Evolutionary conservation across 768 basidiomycete genomes (phyloP), one percentile per base, ranked within the genome.

Genomic region (Pisolithus orientalis): DNA sequence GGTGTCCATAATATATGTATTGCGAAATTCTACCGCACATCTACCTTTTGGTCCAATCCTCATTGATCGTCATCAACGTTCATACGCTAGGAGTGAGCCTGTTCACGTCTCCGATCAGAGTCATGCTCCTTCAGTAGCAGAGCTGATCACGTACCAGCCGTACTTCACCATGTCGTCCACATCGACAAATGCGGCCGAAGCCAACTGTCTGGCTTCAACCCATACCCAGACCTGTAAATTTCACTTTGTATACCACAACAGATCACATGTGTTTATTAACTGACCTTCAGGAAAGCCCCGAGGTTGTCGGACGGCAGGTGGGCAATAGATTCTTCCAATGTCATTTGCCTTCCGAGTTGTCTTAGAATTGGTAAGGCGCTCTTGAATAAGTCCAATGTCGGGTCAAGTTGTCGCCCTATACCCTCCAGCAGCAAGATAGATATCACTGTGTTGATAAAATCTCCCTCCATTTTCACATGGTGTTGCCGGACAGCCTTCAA

Each of bases 401-500:
- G 94, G 69, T 99, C 94, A 57, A 99, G 67, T 71, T 88, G 93
- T 53, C 95, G 74, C 21, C 96, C 96, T 59, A 99, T 97, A 1
- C 96, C 96, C 70, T 99, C 96, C 50, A 99, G 73, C 39, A 99
- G 68, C 50, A 99, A 70, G 51, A 97, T 92, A 9, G 90, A 90
- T 53, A 99, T 87, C 54, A 99, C 93, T 0, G 96, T 98, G 69
- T 99, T 99, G 64, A 98, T 85, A 65, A 99, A 99, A 67, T 98
- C 96, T 13, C 87, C 93, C 71, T 99, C 95, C 85, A 99, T 90
- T 75, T 92, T 97, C 57, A 98, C 96, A 64, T 96, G 95, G 67
- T 97, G 94, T 58, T 80, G 76, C 53, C 94, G 75, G 4, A 99
- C 94, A 32, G 85, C 82, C 60, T 73, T 84, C 46, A 99, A 72